These are phyloP conservation scores for Otatea glauca DNA, from an alignment of 176 grass and related monocot genomes.

Conservation along the genomic window DNA sequence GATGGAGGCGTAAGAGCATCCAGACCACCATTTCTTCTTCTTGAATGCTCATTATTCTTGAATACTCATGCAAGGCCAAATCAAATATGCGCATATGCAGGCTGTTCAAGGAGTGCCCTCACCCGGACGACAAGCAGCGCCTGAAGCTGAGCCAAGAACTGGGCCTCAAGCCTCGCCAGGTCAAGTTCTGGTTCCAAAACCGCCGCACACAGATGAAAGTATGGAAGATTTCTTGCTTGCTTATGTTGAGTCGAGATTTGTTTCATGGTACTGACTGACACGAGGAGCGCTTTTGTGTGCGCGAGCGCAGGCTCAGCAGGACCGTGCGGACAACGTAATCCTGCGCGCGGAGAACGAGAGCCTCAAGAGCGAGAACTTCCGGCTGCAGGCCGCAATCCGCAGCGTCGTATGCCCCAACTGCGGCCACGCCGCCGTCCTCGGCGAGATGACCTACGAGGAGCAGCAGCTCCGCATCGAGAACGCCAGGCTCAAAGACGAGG, in stretches of 20 bases:
- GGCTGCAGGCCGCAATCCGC: conserved; percentile 84
- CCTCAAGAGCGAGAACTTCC: conserved; percentile 88
- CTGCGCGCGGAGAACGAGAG: conserved; percentile 89
- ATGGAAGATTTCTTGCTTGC: no score
- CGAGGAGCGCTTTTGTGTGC: no score
- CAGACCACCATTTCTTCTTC: neutral
- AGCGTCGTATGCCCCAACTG: conserved; percentile 94
- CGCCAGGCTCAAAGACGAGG: conserved; percentile 92
- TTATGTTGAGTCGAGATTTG: no score
- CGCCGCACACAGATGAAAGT: conserved; percentile 95
- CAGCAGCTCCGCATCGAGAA: conserved; percentile 96
- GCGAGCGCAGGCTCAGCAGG: conserved; percentile 66
- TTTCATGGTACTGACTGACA: no score
- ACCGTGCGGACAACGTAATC: conserved; percentile 80
- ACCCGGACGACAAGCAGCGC: conserved; percentile 98
- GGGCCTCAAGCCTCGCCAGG: conserved; percentile 86
- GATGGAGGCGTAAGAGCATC: conserved; percentile 86
- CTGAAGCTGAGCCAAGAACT: conserved; percentile 95
- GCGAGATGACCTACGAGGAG: conserved; percentile 90
- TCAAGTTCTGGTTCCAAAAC: conserved; percentile 99
- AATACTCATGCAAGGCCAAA: neutral
- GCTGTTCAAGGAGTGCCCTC: conserved; percentile 98
- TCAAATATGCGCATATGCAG: conserved; percentile 25
- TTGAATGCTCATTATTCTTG: neutral
- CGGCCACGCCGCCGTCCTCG: conserved; percentile 86